Evolutionary conservation across 83 land plant genomes (phyloP), one percentile per base, ranked within the genome.

Genomic region (Diphasiastrum complanatum): DNA sequence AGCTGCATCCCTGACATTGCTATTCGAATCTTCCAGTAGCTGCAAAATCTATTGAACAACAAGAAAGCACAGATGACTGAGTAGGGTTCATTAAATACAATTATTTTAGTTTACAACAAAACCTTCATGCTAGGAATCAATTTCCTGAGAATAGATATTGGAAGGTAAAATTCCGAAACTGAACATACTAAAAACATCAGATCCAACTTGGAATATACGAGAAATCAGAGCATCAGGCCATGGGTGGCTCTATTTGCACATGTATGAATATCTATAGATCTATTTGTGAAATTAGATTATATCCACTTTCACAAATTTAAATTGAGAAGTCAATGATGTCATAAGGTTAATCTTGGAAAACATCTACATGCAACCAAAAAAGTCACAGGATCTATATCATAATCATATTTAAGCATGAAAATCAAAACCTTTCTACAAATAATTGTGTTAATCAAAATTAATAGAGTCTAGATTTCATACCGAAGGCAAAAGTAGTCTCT

Each of bases 1-100:
- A 61, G 95, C 87, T 65, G 97, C 97, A 62, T 95, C 99, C 73
- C 93, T 84, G 24, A 85, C 93, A 53, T 63, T 78, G 57, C 68
- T 85, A 61, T 90, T 95, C 49, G 97, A 47, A 61, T 90, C 99
- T 63, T 81, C 89, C 71, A 95, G 60, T 73, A 95, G 74, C 47
- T 83, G 89, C 59, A 95, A 65, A 30, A 85, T 84, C 96, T 88
- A 85, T 54, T 26, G 56, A 66, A 16, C 27, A 68, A 20, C 59
- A 55, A 19, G 34, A 10, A 55, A 27, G 38, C 12, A 53, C 26
- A 41, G 33, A 63, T 25, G 32, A 29, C 34, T 28, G 6, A 1
- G 51, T n/a, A 51, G 12, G 33, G 25, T 6, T 18, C 28, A 30
- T 11, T 51, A n/a, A 47, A 28, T 65, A 5, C 5, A 67, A 11